Percentiles rank a stretch among this genome's conserved stretches.
These are phyloP conservation scores for Trypanosoma scelopori DNA, from an alignment of 208 protist species.

Conservation along the genomic window DNA sequence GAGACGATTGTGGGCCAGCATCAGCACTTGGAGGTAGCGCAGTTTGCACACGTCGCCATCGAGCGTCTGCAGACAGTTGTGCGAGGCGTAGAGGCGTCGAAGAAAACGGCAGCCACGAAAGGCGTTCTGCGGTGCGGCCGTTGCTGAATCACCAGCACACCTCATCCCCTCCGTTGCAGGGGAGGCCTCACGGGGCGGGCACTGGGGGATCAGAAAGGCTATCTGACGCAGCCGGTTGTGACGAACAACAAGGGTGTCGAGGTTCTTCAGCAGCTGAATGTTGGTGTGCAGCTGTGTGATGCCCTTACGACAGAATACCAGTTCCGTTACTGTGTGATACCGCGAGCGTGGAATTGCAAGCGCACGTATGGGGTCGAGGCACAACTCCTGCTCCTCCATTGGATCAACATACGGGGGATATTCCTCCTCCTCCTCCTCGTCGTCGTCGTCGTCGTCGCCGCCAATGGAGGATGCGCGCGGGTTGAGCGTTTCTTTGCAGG, in stretches of 20 bases:
- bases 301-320: slow-evolving; percentile 42
- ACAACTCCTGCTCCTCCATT: slow-evolving; percentile 26
- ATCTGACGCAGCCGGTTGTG: slow-evolving; percentile 58
- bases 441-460: neutral
- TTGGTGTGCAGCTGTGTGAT: slow-evolving; percentile 67
- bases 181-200: neutral
- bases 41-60: slow-evolving; percentile 20
- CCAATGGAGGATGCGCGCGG: neutral
- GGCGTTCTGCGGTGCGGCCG: neutral
- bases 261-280: slow-evolving; percentile 56
- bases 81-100: slow-evolving; percentile 31
- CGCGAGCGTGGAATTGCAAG: slow-evolving; percentile 44
- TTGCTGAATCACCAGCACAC: neutral
- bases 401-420: slow-evolving; percentile 39
- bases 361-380: slow-evolving; percentile 55
- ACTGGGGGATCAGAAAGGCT: slow-evolving; percentile 39
- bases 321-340: slow-evolving; percentile 38
- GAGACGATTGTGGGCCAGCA: slow-evolving; percentile 64
- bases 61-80: slow-evolving; percentile 27
- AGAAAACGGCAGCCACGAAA: slow-evolving; percentile 54
- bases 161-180: neutral
- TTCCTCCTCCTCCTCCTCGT: neutral
- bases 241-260: slow-evolving; percentile 62
- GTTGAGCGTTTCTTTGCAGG: neutral
- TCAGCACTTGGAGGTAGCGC: slow-evolving; percentile 53